These are phyloP conservation scores for Raphanus raphanistrum DNA, from an alignment of 345 rosid genomes.

Conservation along the genomic window DNA sequence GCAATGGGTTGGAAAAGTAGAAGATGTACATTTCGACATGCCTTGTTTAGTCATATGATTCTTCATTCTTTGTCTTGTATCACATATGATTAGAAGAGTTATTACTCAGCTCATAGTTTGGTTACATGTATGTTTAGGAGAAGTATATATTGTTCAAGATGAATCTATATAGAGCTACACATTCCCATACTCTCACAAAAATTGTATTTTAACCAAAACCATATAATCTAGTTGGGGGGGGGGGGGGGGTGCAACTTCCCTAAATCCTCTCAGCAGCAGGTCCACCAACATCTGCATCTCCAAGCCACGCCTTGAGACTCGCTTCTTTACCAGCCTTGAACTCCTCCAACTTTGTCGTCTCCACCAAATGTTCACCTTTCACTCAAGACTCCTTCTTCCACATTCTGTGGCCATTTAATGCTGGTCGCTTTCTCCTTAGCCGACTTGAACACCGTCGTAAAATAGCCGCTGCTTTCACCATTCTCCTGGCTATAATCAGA, in stretches of 20 bases:
- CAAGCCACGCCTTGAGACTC: constrained; percentile 82
- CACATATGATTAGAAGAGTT: background rate
- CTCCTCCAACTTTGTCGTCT: constrained; percentile 48
- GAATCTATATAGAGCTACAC: background rate
- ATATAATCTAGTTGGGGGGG: background rate
- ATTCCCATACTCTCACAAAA: background rate
- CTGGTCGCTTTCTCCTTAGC: constrained; percentile 74
- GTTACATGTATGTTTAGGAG: background rate
- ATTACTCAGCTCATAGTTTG: background rate
- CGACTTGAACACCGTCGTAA: constrained; percentile 61
- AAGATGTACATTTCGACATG: too few species aligned
- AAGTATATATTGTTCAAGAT: background rate
- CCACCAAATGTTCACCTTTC: constrained; percentile 28
- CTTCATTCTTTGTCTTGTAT: background rate
- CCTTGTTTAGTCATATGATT: background rate
- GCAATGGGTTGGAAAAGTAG: too few species aligned
- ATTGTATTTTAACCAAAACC: background rate
- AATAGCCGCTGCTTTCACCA: constrained; percentile 47
- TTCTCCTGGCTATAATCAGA: constrained; percentile 41
- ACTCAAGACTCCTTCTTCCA: constrained; percentile 44
- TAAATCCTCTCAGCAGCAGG: constrained; percentile 34
- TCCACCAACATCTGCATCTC: constrained; percentile 33
- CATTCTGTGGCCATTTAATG: constrained; percentile 66
- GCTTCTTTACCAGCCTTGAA: constrained; percentile 81
- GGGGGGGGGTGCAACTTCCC: too few species aligned